Conservation (phyloP, 495 filamentous ascomycete genomes). For the Penicillium psychrofluorescens region DNA sequence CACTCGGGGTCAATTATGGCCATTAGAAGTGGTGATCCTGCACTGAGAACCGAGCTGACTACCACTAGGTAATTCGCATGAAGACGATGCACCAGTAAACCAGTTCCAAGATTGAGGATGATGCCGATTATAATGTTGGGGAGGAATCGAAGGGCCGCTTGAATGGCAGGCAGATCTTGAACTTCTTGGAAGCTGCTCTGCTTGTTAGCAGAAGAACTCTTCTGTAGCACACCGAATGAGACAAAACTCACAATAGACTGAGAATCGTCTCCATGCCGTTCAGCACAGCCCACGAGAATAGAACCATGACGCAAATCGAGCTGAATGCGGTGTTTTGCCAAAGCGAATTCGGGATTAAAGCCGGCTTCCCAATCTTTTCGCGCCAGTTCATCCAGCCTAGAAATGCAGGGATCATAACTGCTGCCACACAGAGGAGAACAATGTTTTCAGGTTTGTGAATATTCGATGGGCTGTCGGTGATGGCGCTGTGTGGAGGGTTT, state of each 20-base stretch:
- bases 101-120: slow-evolving; percentile 44
- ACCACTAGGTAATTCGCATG: slow-evolving; percentile 38
- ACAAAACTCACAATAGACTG: slow-evolving; percentile 35
- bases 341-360: slow-evolving; percentile 48
- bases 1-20: slow-evolving; percentile 31
- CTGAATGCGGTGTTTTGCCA: slow-evolving; percentile 46
- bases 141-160: slow-evolving; percentile 47
- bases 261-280: slow-evolving; percentile 45
- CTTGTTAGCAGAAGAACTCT: background rate
- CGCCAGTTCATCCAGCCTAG: slow-evolving; percentile 38
- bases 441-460: slow-evolving; percentile 31
- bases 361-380: slow-evolving; percentile 31
- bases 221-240: background rate
- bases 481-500: slow-evolving; percentile 14
- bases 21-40: slow-evolving; percentile 48
- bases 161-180: slow-evolving; percentile 33
- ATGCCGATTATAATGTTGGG: slow-evolving; percentile 45
- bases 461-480: slow-evolving; percentile 28
- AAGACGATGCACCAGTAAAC: slow-evolving; percentile 43
- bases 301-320: slow-evolving; percentile 42
- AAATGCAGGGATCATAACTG: slow-evolving; percentile 37
- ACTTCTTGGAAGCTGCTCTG: slow-evolving; percentile 38
- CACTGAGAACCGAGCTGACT: slow-evolving; percentile 30
- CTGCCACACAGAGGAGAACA: slow-evolving; percentile 27
- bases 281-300: slow-evolving; percentile 40